Conservation (phyloP, 495 filamentous ascomycete genomes). For the Penicillium chermesinum region DNA sequence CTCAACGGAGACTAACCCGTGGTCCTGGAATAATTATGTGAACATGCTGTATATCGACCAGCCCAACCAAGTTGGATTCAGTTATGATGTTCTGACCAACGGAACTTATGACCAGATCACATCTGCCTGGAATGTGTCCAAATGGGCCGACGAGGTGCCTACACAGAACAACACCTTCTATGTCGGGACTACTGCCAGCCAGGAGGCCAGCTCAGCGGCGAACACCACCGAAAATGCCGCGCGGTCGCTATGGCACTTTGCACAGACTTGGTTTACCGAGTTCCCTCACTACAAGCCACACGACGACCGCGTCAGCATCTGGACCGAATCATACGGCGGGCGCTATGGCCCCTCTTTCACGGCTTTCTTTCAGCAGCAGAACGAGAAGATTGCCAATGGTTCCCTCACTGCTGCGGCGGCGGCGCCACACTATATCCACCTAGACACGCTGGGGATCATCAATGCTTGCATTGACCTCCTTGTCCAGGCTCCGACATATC, state of each 20-base stretch:
- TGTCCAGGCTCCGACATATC: slow-evolving; percentile 63
- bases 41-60: slow-evolving; percentile 65
- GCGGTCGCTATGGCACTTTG: slow-evolving; percentile 53
- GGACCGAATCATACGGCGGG: slow-evolving; percentile 59
- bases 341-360: slow-evolving; percentile 63
- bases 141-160: slow-evolving; percentile 36
- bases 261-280: slow-evolving; percentile 51
- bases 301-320: slow-evolving; percentile 50
- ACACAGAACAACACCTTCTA: slow-evolving; percentile 56
- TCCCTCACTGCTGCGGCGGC: slow-evolving; percentile 20
- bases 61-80: slow-evolving; percentile 59
- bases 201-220: slow-evolving; percentile 39
- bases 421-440: slow-evolving; percentile 37
- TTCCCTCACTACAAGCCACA: slow-evolving; percentile 53
- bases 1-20: slow-evolving; percentile 46
- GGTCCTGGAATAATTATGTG: slow-evolving; percentile 58
- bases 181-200: slow-evolving; percentile 55
- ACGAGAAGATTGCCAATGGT: slow-evolving; percentile 46
- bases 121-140: slow-evolving; percentile 28
- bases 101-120: slow-evolving; percentile 41
- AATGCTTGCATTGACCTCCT: slow-evolving; percentile 75
- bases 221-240: slow-evolving; percentile 51
- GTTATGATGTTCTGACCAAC: slow-evolving; percentile 45
- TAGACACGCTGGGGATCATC: slow-evolving; percentile 50
- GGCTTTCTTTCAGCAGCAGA: slow-evolving; percentile 62